These are phyloP conservation scores for Pseudogymnoascus sp. DNA, from an alignment of 2,329 filamentous ascomycete species.

Conservation along the genomic window DNA sequence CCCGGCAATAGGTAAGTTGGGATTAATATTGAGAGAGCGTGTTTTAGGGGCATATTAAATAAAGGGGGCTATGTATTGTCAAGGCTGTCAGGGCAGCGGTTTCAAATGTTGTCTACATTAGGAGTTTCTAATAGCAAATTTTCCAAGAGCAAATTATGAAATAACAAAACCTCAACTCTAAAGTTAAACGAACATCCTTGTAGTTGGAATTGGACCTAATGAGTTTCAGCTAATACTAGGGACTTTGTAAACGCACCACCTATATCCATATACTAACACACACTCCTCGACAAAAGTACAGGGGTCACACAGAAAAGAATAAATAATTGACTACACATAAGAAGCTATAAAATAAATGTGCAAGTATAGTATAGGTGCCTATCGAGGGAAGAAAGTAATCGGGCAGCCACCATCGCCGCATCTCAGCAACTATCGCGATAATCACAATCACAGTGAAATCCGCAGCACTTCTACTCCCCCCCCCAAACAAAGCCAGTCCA, in stretches of 20 bases:
- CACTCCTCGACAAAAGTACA: background rate
- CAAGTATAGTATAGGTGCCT: background rate
- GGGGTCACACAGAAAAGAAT: background rate
- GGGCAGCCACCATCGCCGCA: background rate
- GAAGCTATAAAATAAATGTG: background rate
- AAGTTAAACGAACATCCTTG: background rate
- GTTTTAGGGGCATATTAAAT: background rate
- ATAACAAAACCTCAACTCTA: background rate
- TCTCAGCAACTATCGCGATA: background rate
- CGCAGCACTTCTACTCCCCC: background rate
- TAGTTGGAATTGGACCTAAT: background rate
- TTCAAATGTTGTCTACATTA: background rate
- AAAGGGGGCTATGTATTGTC: background rate
- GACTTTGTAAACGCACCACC: background rate
- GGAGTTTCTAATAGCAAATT: background rate
- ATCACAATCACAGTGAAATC: background rate
- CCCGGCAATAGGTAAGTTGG: slow-evolving; percentile 3
- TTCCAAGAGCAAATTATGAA: background rate
- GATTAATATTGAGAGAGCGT: slow-evolving; percentile 7
- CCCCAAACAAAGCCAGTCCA: too few relatives aligned
- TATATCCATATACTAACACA: background rate
- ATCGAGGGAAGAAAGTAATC: background rate
- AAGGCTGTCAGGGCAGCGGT: background rate
- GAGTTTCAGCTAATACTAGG: background rate
- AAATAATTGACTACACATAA: background rate